Conservation (phyloP, 805 yeast genomes). For the Ogataea paraovalis region DNA sequence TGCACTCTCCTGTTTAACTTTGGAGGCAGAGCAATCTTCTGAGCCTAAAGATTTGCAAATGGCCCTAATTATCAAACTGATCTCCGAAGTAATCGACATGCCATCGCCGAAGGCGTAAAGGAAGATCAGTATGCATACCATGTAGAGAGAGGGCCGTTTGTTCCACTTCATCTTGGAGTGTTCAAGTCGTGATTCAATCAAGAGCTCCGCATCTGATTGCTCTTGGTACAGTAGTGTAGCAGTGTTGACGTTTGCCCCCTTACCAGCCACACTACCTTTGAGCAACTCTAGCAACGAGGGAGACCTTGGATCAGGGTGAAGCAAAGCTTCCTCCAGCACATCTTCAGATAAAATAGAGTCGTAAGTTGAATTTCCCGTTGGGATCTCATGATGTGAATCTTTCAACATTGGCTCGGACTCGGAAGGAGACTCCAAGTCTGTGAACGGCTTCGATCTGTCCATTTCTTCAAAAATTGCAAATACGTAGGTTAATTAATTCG, state of each 20-base stretch:
- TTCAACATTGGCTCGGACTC: not conserved
- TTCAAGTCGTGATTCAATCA: conserved; percentile 43
- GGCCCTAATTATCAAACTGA: conserved; percentile 34
- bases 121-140: conserved; percentile 42
- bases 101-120: conserved; percentile 40
- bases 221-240: conserved; percentile 23
- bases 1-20: conserved; percentile 44
- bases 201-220: conserved; percentile 39
- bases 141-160: conserved; percentile 51
- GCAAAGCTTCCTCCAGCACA: conserved; percentile 39
- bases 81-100: conserved; percentile 36
- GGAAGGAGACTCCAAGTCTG: not conserved
- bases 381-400: not conserved
- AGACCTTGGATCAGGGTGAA: conserved; percentile 15
- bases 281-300: not conserved
- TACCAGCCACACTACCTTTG: not conserved
- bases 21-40: conserved; percentile 18
- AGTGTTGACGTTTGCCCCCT: not conserved
- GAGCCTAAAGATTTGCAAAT: conserved; percentile 33
- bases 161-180: conserved; percentile 44
- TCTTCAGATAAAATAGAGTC: conserved; percentile 21
- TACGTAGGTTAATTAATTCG: not conserved
- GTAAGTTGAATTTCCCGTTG: conserved; percentile 8
- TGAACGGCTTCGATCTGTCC: not conserved
- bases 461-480: not conserved